phyloP scores from a whole-genome alignment of 768 basidiomycete species.

The Amanita fuliginea region DNA sequence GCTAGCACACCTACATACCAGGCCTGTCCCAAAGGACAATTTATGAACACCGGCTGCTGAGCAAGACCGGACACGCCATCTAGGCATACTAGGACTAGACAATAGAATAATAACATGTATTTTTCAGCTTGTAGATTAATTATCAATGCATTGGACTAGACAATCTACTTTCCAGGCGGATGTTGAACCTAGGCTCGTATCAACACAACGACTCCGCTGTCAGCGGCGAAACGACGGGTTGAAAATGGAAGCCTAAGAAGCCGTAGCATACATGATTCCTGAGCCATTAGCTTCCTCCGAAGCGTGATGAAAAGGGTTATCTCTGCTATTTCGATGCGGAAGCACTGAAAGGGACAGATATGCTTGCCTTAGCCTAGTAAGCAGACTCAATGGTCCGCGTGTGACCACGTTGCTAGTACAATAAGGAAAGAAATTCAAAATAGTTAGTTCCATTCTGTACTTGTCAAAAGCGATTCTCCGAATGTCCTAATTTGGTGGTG shows the following conservation, averaged over 20 bases:
- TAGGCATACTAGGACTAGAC: neutral
- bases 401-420: neutral
- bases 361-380: neutral
- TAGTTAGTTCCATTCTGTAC: neutral
- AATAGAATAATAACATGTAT: neutral
- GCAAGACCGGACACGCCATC: neutral
- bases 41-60: neutral
- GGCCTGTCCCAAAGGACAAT: slow-evolving; percentile 2
- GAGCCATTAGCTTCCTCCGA: neutral
- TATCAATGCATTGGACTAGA: neutral
- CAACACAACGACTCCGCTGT: neutral
- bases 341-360: neutral
- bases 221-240: neutral
- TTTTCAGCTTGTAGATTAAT: neutral
- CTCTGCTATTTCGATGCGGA: neutral
- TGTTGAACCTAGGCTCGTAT: neutral
- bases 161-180: neutral
- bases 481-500: neutral
- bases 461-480: neutral
- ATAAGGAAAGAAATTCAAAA: neutral
- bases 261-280: neutral
- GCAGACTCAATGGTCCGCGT: neutral
- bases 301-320: neutral
- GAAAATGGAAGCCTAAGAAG: neutral
- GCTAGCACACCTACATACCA: slow-evolving; percentile 4